These are phyloP conservation scores for Hymenoscyphus salicellus DNA, from an alignment of 2,329 filamentous ascomycete species.

Conservation along the genomic window DNA sequence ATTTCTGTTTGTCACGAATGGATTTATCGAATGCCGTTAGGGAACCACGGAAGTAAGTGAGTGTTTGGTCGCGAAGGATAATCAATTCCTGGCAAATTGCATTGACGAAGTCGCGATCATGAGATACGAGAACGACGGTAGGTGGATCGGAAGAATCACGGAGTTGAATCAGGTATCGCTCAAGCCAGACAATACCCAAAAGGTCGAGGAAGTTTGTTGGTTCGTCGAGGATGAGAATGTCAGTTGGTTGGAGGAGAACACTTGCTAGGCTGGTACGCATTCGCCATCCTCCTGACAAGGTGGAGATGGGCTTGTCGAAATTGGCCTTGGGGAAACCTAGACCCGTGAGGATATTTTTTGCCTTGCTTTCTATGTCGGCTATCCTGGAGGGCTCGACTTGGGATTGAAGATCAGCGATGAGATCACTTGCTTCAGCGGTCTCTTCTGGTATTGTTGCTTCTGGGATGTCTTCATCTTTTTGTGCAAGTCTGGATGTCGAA, in stretches of 20 bases:
- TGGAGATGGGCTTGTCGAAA: constrained; percentile 57
- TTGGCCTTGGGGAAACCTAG: constrained; percentile 67
- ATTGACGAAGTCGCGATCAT: constrained; percentile 79
- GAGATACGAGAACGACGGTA: constrained; percentile 76
- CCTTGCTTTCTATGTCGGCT: constrained; percentile 61
- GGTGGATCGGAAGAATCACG: constrained; percentile 50
- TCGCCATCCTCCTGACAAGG: constrained; percentile 72
- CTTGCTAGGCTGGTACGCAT: constrained; percentile 66
- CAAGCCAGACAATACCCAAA: constrained; percentile 80
- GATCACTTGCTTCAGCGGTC: constrained; percentile 65
- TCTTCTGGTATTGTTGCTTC: constrained; percentile 58
- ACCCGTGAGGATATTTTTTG: constrained; percentile 63
- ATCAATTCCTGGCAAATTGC: constrained; percentile 73
- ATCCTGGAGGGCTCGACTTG: constrained; percentile 65
- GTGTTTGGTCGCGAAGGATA: constrained; percentile 67
- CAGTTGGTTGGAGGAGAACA: constrained; percentile 67
- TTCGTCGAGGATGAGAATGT: constrained; percentile 80
- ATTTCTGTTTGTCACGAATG: constrained; percentile 63
- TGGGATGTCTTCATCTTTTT: constrained; percentile 56
- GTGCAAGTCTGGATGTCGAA: constrained; percentile 39
- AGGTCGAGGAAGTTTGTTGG: constrained; percentile 86
- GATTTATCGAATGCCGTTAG: constrained; percentile 69
- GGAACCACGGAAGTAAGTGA: constrained; percentile 74
- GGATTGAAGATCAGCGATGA: constrained; percentile 66
- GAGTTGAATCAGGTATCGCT: constrained; percentile 63